Base-by-base conservation (phyloP, 2,329 filamentous ascomycete species). In the Magnaporthiopsis incrustans region DNA sequence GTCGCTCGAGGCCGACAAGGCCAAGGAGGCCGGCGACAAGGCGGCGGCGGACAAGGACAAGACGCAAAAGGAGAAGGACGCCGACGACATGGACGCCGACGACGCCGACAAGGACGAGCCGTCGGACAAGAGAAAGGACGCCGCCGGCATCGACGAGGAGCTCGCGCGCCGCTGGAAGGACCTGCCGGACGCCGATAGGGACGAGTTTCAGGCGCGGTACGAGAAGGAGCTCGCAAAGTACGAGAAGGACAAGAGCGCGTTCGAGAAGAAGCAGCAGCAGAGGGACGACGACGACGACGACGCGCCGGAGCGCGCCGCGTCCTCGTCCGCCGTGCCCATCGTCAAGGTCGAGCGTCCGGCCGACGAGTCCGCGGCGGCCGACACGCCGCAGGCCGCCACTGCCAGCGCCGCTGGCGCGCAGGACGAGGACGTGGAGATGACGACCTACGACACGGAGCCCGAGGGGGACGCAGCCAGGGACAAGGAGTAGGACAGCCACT, bases 141-240 rank as follows among this genome's bases (percentile, higher is more conserved):
- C 59, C 26, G 63, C 58, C 64, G 77, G 77, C 64, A 71, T 83
- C 15, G 82, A 85, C n/a, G 81, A 83, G 62, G 82, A 85, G 74
- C 77, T 86, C 11, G 74, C 77, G n/a, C 78, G 78, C 15, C 75
- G 76, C 57, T 87, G 84, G 84, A 81, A 83, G 65, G 79, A 82
- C 26, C 75, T 86, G 18, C 72, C 80, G 4, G 77, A 81, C 59
- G 74, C 73, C 27, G 77, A 81, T 61, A 81, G 79, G 70, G 81
- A 83, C 32, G 78, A 79, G 62, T 85, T 79, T 64, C 76, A 81
- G 66, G 68, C 73, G 5, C 77, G 76, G 27, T 77, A 77, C 62
- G 76, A 79, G 63, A 69, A 75, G 61, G 76, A 76, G 63, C 68
- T 77, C 57, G 72, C 65, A 57, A 73, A 77, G 67, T 78, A 78